These are phyloP conservation scores for Mortierella sp. DNA, from an alignment of 371 early-diverging fungal genomes.

Conservation along the genomic window DNA sequence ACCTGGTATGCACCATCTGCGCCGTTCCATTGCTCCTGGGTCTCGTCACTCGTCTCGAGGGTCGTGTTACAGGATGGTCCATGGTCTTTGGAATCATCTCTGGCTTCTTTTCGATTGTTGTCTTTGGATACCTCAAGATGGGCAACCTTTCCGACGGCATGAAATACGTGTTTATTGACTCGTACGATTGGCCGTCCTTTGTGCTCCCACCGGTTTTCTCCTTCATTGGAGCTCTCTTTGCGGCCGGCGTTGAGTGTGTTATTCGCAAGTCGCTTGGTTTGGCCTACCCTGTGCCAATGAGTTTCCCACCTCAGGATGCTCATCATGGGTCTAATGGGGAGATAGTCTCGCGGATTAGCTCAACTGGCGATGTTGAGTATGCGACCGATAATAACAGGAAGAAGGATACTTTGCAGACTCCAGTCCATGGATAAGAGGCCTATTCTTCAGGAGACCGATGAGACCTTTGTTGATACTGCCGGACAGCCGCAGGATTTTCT, in stretches of 20 bases:
- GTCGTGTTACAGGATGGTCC: constrained; percentile 48
- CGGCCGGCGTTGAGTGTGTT: constrained; percentile 40
- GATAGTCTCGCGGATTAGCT: constrained; percentile 6
- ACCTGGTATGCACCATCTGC: constrained; percentile 62
- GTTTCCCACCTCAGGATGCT: constrained; percentile 18
- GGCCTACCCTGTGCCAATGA: constrained; percentile 44
- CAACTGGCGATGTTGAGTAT: constrained; percentile 22
- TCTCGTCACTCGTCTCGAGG: constrained; percentile 53
- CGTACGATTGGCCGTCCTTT: constrained; percentile 60
- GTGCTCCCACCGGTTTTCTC: constrained; percentile 55
- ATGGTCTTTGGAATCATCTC: constrained; percentile 58
- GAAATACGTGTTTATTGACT: constrained; percentile 48
- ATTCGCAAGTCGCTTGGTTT: constrained; percentile 50
- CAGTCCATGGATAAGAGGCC: no score
- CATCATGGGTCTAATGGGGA: constrained; percentile 2
- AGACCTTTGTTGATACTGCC: no score
- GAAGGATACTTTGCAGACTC: no score
- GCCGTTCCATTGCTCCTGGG: constrained; percentile 64
- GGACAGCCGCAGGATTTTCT: no score
- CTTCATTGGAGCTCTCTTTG: constrained; percentile 54
- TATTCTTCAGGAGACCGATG: no score
- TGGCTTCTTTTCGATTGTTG: constrained; percentile 57
- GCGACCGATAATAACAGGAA: not conserved
- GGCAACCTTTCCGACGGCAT: constrained; percentile 55
- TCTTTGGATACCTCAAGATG: constrained; percentile 54